Percentiles rank a stretch among this genome's conserved stretches.
Evolutionary conservation across 2,329 filamentous ascomycete genomes (phyloP).

Genomic region (Talaromyces sp.): DNA sequence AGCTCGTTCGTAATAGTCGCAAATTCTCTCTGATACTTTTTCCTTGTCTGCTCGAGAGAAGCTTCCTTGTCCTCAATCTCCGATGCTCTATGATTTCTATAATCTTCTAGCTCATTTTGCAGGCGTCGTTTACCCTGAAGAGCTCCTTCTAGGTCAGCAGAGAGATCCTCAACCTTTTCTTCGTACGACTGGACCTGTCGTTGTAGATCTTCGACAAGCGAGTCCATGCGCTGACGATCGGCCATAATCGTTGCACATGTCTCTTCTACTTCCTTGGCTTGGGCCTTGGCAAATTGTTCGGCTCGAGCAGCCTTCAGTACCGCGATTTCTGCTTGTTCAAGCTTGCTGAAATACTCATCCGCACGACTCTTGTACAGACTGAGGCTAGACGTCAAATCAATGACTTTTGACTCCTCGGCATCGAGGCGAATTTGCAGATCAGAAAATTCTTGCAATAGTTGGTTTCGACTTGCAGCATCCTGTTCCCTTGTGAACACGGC

Average conservation of each 20-base stretch:
- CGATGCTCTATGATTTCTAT: constrained; percentile 87
- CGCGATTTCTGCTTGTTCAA: constrained; percentile 93
- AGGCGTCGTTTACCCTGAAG: constrained; percentile 87
- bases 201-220: constrained; percentile 80
- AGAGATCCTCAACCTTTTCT: constrained; percentile 84
- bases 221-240: constrained; percentile 85
- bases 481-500: constrained; percentile 73
- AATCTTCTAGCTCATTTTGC: constrained; percentile 96
- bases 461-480: constrained; percentile 78
- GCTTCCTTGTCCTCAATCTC: constrained; percentile 96
- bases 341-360: constrained; percentile 94
- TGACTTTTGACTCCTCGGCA: constrained; percentile 75
- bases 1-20: constrained; percentile 85
- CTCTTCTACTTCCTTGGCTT: constrained; percentile 86
- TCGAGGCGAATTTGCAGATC: constrained; percentile 92
- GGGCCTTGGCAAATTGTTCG: constrained; percentile 87
- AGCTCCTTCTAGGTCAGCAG: constrained; percentile 79
- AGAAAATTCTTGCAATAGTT: constrained; percentile 85
- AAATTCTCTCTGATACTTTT: constrained; percentile 95
- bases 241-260: constrained; percentile 85
- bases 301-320: constrained; percentile 87
- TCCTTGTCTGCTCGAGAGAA: constrained; percentile 91
- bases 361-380: constrained; percentile 85
- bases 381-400: constrained; percentile 77
- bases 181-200: constrained; percentile 84